Conservation (phyloP, 2,329 filamentous ascomycete species). For the Xylaria sp. region DNA sequence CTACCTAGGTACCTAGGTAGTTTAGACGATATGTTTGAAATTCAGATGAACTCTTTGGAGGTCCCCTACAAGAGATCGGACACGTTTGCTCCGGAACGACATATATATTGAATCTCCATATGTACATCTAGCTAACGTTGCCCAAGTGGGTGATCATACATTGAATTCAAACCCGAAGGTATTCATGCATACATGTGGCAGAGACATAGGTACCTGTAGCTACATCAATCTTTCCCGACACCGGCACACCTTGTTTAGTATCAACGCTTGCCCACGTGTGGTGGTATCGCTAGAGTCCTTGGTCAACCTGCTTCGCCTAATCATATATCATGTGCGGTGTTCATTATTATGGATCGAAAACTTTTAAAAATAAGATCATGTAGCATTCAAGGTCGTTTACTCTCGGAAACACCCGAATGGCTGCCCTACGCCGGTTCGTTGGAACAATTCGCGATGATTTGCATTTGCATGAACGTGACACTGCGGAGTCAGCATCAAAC, state of each 20-base stretch:
- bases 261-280: too few relatives aligned
- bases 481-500: not conserved
- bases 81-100: conserved; percentile 19
- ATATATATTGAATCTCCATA: conserved; percentile 12
- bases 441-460: not conserved
- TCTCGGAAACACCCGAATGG: too few relatives aligned
- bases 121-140: conserved; percentile 2
- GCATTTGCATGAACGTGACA: not conserved
- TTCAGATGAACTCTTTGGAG: conserved; percentile 10
- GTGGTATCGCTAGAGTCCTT: too few relatives aligned
- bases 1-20: not conserved
- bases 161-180: not conserved
- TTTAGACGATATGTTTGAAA: not conserved
- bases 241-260: too few relatives aligned
- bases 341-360: too few relatives aligned
- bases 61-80: conserved; percentile 18
- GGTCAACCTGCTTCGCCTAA: too few relatives aligned
- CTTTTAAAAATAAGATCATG: too few relatives aligned
- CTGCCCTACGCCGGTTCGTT: not conserved
- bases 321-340: too few relatives aligned
- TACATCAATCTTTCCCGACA: too few relatives aligned
- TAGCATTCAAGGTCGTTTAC: too few relatives aligned
- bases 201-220: too few relatives aligned
- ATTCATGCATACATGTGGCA: too few relatives aligned
- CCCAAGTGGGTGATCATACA: conserved; percentile 3